Conservation (phyloP, 345 rosid genomes). For the Euphorbia peplus region DNA sequence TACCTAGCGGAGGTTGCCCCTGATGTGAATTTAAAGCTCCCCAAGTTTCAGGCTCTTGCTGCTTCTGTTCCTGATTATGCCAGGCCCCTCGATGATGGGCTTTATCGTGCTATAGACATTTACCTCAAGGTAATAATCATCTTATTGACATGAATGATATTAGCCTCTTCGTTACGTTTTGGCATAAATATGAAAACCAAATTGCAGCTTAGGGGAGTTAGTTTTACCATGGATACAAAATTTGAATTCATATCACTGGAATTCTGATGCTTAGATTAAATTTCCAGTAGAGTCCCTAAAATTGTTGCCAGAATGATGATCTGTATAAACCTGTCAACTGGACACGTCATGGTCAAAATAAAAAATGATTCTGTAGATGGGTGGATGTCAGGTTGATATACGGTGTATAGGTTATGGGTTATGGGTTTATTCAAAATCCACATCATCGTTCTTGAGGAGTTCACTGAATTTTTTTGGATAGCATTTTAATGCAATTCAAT, state of each 20-base stretch:
- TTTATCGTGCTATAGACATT: constrained; percentile 92
- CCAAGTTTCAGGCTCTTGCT: constrained; percentile 88
- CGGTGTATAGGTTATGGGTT: no score
- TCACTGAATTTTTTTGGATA: no score
- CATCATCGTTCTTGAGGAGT: no score
- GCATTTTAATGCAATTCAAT: no score
- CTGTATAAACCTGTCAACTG: no score
- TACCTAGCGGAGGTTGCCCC: constrained; percentile 98
- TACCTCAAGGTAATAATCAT: constrained; percentile 70
- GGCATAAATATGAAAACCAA: constrained; percentile 1
- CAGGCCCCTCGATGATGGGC: constrained; percentile 89
- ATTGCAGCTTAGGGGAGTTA: neutral
- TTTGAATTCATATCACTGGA: neutral
- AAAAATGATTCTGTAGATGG: no score
- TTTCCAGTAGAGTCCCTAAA: no score
- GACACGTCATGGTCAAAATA: no score
- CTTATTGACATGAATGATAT: neutral
- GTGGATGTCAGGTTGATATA: no score
- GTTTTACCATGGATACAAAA: neutral
- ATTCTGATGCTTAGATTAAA: no score
- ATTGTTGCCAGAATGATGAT: no score
- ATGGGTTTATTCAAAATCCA: no score
- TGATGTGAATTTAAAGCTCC: constrained; percentile 86
- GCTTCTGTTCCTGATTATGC: constrained; percentile 89
- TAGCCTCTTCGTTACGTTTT: constrained; percentile 17